Conservation (phyloP, 345 rosid species). For the Ceriops tagal region DNA sequence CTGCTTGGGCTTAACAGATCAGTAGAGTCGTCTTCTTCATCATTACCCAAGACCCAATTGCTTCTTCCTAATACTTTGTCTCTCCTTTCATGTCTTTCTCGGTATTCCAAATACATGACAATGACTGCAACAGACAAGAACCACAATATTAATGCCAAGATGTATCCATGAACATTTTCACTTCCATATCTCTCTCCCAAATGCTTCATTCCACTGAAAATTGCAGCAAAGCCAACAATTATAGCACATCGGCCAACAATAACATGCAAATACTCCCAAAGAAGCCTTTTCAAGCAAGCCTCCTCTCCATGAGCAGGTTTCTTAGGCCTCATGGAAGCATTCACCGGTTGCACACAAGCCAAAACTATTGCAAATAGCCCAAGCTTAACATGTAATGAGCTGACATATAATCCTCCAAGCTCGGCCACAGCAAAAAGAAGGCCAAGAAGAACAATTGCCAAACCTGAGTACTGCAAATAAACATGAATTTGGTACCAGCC, state of each 20-base stretch:
- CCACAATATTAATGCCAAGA: constrained; percentile 67
- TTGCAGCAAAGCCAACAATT: constrained; percentile 52
- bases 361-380: constrained; percentile 71
- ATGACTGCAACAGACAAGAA: constrained; percentile 43
- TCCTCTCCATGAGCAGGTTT: constrained; percentile 58
- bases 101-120: constrained; percentile 63
- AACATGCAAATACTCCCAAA: constrained; percentile 84
- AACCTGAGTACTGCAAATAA: constrained; percentile 84
- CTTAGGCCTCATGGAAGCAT: constrained; percentile 79
- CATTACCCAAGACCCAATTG: constrained; percentile 76
- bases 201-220: constrained; percentile 70
- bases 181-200: constrained; percentile 75
- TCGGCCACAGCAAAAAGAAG: constrained; percentile 93
- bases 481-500: constrained; percentile 91
- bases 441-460: constrained; percentile 76
- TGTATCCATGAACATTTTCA: constrained; percentile 71
- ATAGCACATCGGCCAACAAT: constrained; percentile 69
- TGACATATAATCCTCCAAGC: constrained; percentile 65
- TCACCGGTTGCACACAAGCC: constrained; percentile 74
- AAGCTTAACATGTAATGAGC: constrained; percentile 73
- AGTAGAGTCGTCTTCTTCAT: constrained; percentile 73
- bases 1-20: constrained; percentile 61
- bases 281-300: constrained; percentile 42
- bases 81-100: constrained; percentile 41
- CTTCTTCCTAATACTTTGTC: constrained; percentile 53